A percentile compares a stretch with the other conserved stretches of the same genome.
phyloP scores from a whole-genome alignment of 2,329 filamentous ascomycete genomes.

The Hypocreales sp. region DNA sequence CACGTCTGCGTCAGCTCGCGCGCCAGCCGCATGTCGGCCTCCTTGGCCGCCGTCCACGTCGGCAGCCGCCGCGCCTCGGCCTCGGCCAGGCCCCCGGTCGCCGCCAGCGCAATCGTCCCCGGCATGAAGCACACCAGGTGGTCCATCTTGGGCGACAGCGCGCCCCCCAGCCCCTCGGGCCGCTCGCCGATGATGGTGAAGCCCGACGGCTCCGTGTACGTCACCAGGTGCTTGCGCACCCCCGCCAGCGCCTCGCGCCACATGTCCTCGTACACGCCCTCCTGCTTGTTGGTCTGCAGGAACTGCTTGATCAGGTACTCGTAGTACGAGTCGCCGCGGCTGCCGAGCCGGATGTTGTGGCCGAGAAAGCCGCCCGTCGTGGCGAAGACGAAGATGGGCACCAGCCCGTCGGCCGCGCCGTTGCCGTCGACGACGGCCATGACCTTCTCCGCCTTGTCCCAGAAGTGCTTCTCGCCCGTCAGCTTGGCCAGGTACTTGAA shows the following conservation, averaged over 20 bases:
- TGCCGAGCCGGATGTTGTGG: slow-evolving; percentile 78
- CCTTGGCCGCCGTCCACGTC: slow-evolving; percentile 63
- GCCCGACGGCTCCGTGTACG: slow-evolving; percentile 65
- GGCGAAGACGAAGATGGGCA: slow-evolving; percentile 84
- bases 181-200: slow-evolving; percentile 87
- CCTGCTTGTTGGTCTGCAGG: slow-evolving; percentile 76
- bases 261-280: slow-evolving; percentile 77
- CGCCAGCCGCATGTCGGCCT: slow-evolving; percentile 76
- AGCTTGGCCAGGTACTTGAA: slow-evolving; percentile 95
- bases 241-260: slow-evolving; percentile 79
- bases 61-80: slow-evolving; percentile 56
- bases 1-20: slow-evolving; percentile 91
- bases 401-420: slow-evolving; percentile 60
- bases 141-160: slow-evolving; percentile 83
- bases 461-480: slow-evolving; percentile 83
- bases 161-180: slow-evolving; percentile 51
- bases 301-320: slow-evolving; percentile 99
- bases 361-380: slow-evolving; percentile 66
- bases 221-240: slow-evolving; percentile 81
- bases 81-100: slow-evolving; percentile 64
- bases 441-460: slow-evolving; percentile 80
- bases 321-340: slow-evolving; percentile 93
- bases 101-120: slow-evolving; percentile 81
- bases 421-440: slow-evolving; percentile 86
- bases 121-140: slow-evolving; percentile 97